Percentiles rank a stretch among this genome's conserved stretches.
phyloP scores from a whole-genome alignment of 768 basidiomycete genomes.

The Hygrocybe punicea region DNA sequence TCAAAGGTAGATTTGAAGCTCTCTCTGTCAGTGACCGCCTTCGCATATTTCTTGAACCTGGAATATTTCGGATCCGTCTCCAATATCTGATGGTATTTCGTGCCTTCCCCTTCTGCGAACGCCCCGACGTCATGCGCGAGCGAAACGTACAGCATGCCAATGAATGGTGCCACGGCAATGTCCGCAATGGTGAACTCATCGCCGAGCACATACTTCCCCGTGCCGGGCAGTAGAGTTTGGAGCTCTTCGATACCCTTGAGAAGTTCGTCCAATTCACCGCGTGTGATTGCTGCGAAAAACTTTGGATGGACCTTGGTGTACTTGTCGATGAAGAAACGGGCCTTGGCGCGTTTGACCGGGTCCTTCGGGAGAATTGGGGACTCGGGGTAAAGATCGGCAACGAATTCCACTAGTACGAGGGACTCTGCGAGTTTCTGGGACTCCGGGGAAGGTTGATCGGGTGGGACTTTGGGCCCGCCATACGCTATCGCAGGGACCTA shows the following conservation, averaged over 20 bases:
- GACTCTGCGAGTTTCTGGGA: constrained; percentile 49
- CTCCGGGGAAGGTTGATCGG: constrained; percentile 56
- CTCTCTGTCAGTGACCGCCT: constrained; percentile 45
- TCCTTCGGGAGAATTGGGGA: constrained; percentile 51
- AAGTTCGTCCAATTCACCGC: constrained; percentile 41
- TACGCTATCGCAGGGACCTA: constrained; percentile 60
- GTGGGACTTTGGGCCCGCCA: constrained; percentile 55
- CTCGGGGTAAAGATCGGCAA: constrained; percentile 56
- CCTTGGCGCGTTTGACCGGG: constrained; percentile 54
- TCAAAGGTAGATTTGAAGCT: constrained; percentile 57
- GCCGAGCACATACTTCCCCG: constrained; percentile 42
- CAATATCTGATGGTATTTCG: constrained; percentile 34
- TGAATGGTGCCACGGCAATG: constrained; percentile 43
- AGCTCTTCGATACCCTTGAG: constrained; percentile 44
- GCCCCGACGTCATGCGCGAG: constrained; percentile 48
- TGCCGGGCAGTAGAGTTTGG: constrained; percentile 49
- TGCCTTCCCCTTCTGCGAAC: constrained; percentile 39
- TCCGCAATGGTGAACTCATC: constrained; percentile 60
- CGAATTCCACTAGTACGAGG: constrained; percentile 61
- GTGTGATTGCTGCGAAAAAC: constrained; percentile 35
- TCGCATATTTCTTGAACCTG: constrained; percentile 48
- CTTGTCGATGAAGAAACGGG: constrained; percentile 61
- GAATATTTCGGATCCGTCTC: constrained; percentile 45
- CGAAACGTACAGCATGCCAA: constrained; percentile 45
- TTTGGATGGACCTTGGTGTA: constrained; percentile 45